Conservation (phyloP, 345 rosid species). For the Barbarea vulgaris region DNA sequence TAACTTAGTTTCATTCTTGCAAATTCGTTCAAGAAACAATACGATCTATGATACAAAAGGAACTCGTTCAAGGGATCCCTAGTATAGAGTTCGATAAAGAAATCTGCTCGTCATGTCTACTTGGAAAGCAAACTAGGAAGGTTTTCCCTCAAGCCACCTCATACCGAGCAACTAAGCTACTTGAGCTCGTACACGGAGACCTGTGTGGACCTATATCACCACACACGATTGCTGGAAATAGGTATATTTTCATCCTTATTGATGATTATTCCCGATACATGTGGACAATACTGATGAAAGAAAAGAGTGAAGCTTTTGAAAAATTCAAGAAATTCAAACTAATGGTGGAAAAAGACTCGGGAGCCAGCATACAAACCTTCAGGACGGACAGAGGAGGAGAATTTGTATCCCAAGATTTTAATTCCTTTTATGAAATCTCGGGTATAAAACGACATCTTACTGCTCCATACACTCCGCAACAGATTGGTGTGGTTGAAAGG, state of each 20-base stretch:
- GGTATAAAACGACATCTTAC: background rate
- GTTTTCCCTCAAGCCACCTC: background rate
- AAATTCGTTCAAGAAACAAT: no score
- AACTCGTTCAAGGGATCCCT: no score
- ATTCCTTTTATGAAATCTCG: accelerated
- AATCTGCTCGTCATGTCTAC: background rate
- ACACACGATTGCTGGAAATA: background rate
- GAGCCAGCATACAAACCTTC: background rate
- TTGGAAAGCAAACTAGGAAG: background rate
- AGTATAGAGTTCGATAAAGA: no score
- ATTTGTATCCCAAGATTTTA: background rate
- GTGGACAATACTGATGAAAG: background rate
- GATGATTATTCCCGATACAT: background rate
- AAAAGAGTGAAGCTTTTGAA: background rate
- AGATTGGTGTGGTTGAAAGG: background rate
- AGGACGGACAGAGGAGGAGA: background rate
- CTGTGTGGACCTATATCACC: background rate
- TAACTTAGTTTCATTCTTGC: no score
- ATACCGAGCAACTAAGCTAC: background rate
- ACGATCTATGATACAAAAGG: no score
- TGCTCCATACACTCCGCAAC: background rate
- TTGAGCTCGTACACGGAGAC: background rate
- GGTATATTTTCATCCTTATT: background rate
- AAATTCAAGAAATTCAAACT: background rate
- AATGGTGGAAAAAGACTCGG: background rate